phyloP scores from a whole-genome alignment of 768 basidiomycete species.

The Hypholoma sublateritium region DNA sequence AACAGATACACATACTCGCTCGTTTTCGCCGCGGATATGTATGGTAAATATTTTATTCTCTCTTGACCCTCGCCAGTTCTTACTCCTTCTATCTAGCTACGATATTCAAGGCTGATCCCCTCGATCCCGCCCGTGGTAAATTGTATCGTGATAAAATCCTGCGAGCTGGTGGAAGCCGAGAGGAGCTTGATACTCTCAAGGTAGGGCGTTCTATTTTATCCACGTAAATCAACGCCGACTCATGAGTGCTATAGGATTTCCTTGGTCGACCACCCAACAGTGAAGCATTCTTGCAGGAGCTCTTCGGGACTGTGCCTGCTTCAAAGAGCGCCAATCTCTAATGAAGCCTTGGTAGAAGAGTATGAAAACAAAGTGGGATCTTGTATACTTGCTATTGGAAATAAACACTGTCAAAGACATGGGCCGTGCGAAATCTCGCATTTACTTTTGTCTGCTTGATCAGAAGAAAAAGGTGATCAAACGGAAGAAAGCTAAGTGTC shows the following conservation, averaged over 20 bases:
- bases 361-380: too few species aligned
- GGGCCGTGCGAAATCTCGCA: too few species aligned
- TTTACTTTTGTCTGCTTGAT: too few species aligned
- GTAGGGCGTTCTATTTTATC: conserved; percentile 31
- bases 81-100: conserved; percentile 40
- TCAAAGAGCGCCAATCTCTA: conserved; percentile 24
- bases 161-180: conserved; percentile 70
- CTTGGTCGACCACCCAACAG: conserved; percentile 73
- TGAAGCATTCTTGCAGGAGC: conserved; percentile 69
- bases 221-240: not conserved
- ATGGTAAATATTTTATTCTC: conserved; percentile 30
- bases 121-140: conserved; percentile 65
- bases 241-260: conserved; percentile 53
- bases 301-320: conserved; percentile 49
- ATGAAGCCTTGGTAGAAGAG: not conserved
- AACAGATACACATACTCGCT: conserved; percentile 68
- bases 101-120: conserved; percentile 79
- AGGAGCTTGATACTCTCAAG: conserved; percentile 79
- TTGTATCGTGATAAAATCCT: conserved; percentile 78
- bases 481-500: too few species aligned
- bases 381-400: too few species aligned
- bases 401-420: too few species aligned
- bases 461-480: too few species aligned
- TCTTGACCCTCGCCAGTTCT: not conserved
- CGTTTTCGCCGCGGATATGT: conserved; percentile 61